Evolutionary conservation across 2,329 filamentous ascomycete genomes (phyloP).

Genomic region (Aspergillus intermedius): DNA sequence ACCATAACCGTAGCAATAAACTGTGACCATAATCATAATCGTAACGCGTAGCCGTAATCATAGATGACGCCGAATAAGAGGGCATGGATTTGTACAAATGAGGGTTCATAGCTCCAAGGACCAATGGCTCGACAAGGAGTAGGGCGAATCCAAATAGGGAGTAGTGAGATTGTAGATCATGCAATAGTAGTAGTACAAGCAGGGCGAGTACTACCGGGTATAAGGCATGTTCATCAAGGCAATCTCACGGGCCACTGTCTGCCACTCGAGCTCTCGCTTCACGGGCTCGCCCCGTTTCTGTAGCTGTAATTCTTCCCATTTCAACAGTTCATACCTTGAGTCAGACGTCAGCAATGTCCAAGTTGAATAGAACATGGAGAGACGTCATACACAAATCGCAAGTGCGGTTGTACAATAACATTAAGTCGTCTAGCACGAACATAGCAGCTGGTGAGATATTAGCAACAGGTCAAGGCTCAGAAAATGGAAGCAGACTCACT

Average conservation of each 20-base stretch:
- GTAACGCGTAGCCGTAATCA: background rate
- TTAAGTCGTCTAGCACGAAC: conserved; percentile 88
- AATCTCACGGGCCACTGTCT: conserved; percentile 79
- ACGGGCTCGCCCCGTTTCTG: conserved; percentile 48
- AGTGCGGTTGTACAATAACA: conserved; percentile 95
- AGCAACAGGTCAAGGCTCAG: background rate
- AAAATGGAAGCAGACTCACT: conserved; percentile 46
- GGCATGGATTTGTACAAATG: background rate
- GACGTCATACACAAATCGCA: conserved; percentile 67
- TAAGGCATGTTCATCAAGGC: conserved; percentile 95
- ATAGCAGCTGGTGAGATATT: conserved; percentile 57
- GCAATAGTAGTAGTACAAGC: background rate
- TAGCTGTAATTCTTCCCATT: conserved; percentile 80
- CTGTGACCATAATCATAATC: background rate
- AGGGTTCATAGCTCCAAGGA: background rate
- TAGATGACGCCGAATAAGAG: background rate
- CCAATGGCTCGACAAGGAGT: background rate
- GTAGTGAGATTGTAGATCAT: background rate
- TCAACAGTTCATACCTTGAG: conserved; percentile 69
- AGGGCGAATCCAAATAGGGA: background rate
- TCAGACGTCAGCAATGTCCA: conserved; percentile 11
- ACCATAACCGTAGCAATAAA: conserved; percentile 2
- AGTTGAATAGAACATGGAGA: background rate
- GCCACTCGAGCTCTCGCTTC: conserved; percentile 84
- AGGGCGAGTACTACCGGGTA: conserved; percentile 50